phyloP scores from a whole-genome alignment of 225 moss, liverwort and hornwort species.

The Ulota crispa region DNA sequence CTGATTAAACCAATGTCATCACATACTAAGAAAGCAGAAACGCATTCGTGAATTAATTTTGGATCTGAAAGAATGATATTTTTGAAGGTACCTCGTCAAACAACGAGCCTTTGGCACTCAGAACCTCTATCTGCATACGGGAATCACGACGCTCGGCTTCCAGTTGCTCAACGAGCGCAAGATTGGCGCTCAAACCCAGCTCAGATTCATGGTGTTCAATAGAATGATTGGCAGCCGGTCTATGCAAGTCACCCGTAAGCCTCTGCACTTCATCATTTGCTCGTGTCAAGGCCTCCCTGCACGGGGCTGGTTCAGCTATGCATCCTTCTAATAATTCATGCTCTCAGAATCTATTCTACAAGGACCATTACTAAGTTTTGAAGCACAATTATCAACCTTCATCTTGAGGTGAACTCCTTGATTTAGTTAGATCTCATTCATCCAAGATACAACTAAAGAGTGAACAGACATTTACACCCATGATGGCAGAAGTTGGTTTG shows the following conservation, averaged over 20 bases:
- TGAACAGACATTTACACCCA: not conserved
- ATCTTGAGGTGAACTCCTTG: not conserved
- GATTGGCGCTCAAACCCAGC: conserved; percentile 45
- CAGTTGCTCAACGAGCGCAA: conserved; percentile 60
- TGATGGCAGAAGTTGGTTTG: not conserved
- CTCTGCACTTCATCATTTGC: conserved; percentile 87
- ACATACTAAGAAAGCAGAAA: not conserved
- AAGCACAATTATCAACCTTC: conserved; percentile 4
- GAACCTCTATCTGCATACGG: conserved; percentile 70
- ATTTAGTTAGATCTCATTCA: not conserved
- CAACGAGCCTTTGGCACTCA: conserved; percentile 69
- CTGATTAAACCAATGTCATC: conserved; percentile 5
- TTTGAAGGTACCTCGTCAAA: conserved; percentile 67
- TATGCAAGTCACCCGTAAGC: conserved; percentile 64
- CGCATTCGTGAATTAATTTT: not conserved
- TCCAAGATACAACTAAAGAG: not conserved
- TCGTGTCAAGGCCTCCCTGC: conserved; percentile 83
- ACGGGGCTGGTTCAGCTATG: conserved; percentile 44
- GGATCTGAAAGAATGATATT: not conserved
- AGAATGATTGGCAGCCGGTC: conserved; percentile 45
- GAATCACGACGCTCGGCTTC: conserved; percentile 65
- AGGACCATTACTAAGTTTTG: not conserved
- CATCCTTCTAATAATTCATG: conserved; percentile 25
- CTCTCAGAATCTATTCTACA: conserved; percentile 12
- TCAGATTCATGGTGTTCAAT: conserved; percentile 52